Evolutionary conservation across 2,329 filamentous ascomycete species (phyloP).

Genomic region (Pseudohalonectria lignicola): DNA sequence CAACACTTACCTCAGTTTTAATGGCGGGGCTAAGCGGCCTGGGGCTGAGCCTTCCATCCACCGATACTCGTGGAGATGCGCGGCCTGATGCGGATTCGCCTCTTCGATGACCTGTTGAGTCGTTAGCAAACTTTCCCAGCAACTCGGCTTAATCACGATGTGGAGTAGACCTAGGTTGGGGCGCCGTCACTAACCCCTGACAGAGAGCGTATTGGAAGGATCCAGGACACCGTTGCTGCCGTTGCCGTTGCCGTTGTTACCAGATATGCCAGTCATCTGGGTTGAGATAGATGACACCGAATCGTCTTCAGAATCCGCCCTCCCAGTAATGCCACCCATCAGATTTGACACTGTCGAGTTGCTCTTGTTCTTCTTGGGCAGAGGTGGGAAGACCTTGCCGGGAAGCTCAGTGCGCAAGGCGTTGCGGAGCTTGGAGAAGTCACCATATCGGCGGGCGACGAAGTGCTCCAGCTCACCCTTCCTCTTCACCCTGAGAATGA

Average conservation of each 20-base stretch:
- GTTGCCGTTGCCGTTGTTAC: constrained; percentile 6
- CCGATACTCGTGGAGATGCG: constrained; percentile 29
- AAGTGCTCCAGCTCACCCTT: constrained; percentile 66
- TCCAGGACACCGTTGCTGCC: constrained; percentile 15
- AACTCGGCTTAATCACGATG: too few relatives aligned
- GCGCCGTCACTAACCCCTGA: constrained; percentile 30
- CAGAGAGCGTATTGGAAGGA: constrained; percentile 27
- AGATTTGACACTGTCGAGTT: constrained; percentile 54
- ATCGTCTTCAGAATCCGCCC: constrained; percentile 63
- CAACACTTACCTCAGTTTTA: constrained; percentile 1
- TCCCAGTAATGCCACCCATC: constrained; percentile 38
- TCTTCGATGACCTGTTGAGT: constrained; percentile 20
- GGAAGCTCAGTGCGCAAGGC: constrained; percentile 74
- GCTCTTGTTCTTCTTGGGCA: constrained; percentile 87
- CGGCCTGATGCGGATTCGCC: constrained; percentile 24
- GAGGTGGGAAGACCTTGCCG: constrained; percentile 74
- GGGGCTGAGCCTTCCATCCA: constrained; percentile 21
- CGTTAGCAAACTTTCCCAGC: too few relatives aligned
- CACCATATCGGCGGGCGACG: constrained; percentile 76
- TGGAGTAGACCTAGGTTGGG: too few relatives aligned
- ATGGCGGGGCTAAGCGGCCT: background rate
- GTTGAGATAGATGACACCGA: constrained; percentile 77
- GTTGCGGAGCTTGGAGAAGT: constrained; percentile 74
- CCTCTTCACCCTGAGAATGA: constrained; percentile 75
- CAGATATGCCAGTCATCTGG: constrained; percentile 31